Evolutionary conservation across 2,329 filamentous ascomycete genomes (phyloP).

Genomic region (Neofusicoccum sp.): DNA sequence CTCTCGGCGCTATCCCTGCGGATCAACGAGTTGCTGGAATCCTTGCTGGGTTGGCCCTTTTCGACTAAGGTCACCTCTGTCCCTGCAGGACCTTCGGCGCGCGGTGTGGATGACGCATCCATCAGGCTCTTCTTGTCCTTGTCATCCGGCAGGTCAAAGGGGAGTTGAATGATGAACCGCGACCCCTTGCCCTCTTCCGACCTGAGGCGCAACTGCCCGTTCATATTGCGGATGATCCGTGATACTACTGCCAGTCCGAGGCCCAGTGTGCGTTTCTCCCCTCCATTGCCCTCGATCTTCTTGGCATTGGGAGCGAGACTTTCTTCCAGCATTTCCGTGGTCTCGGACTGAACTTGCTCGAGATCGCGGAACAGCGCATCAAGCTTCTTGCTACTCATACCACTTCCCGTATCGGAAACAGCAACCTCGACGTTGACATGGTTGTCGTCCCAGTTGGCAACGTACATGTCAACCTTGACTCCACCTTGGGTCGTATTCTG

Average conservation of each 20-base stretch:
- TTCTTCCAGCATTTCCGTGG: constrained; percentile 33
- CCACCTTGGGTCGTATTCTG: constrained; percentile 71
- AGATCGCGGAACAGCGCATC: constrained; percentile 64
- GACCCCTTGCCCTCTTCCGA: constrained; percentile 83
- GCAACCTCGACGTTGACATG: constrained; percentile 72
- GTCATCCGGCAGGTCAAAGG: constrained; percentile 66
- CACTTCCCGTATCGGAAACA: constrained; percentile 74
- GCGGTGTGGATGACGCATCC: constrained; percentile 27
- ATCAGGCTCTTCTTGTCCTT: constrained; percentile 22
- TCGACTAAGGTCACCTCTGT: constrained; percentile 66
- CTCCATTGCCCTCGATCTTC: constrained; percentile 28
- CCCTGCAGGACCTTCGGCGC: constrained; percentile 32
- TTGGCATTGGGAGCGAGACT: constrained; percentile 36
- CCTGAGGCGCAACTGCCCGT: constrained; percentile 81
- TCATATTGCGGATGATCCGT: constrained; percentile 84
- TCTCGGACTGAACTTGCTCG: constrained; percentile 65
- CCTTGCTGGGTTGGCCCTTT: constrained; percentile 19
- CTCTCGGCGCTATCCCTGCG: constrained; percentile 46
- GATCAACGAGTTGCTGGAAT: background rate
- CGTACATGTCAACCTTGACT: constrained; percentile 71
- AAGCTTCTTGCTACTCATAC: constrained; percentile 60
- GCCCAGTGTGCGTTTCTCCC: constrained; percentile 62
- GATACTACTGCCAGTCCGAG: constrained; percentile 88
- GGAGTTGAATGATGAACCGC: constrained; percentile 77
- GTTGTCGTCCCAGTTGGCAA: constrained; percentile 55